Evolutionary conservation across 2,329 filamentous ascomycete species (phyloP).

Genomic region (Cordyceps javanica): DNA sequence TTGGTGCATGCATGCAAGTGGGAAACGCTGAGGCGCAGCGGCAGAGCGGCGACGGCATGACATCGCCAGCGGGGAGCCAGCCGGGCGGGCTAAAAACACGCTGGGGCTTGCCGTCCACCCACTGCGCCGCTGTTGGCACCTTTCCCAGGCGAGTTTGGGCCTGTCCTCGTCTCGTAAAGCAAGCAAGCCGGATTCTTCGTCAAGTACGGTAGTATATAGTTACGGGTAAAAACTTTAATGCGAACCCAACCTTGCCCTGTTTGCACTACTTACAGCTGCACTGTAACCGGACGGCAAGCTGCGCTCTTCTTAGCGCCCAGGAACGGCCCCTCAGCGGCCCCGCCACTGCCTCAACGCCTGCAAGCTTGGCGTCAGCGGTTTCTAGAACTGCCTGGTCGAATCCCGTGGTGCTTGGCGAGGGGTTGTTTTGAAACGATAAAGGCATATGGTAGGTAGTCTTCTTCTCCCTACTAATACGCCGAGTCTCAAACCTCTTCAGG

Average conservation of each 20-base stretch:
- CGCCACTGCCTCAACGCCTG: slow-evolving; percentile 9
- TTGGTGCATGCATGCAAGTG: not conserved
- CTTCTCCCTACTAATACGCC: too few species aligned
- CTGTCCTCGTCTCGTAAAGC: not conserved
- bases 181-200: too few species aligned
- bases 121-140: not conserved
- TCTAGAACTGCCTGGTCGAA: not conserved
- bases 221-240: not conserved
- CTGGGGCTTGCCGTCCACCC: not conserved
- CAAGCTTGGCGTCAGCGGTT: slow-evolving; percentile 6
- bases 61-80: slow-evolving; percentile 10
- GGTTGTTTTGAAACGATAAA: not conserved
- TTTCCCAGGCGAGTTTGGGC: not conserved
- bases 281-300: not conserved
- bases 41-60: slow-evolving; percentile 1
- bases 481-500: too few species aligned
- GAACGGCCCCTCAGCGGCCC: slow-evolving; percentile 11
- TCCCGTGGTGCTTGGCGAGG: not conserved
- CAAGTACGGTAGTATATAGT: not conserved
- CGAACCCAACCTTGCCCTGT: not conserved
- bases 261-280: not conserved
- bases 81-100: not conserved
- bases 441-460: not conserved
- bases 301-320: not conserved
- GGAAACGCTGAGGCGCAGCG: slow-evolving; percentile 8